Base-by-base conservation (phyloP, 805 yeast genomes). In the Ogataea ganodermae region DNA sequence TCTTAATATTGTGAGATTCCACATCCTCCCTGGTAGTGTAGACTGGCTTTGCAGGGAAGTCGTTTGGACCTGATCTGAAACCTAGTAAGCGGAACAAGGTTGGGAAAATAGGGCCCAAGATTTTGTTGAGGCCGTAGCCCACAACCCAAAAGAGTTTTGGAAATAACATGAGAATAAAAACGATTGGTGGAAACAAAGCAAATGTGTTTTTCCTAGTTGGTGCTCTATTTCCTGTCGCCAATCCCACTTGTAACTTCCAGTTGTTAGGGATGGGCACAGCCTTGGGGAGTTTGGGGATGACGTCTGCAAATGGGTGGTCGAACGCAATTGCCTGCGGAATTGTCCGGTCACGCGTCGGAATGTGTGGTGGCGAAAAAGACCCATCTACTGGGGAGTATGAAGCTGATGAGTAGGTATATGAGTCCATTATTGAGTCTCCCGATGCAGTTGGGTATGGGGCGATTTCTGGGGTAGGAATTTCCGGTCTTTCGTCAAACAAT, bases 91-190 rank as follows among this genome's bases (percentile, higher is more conserved):
- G 57, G 31, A 61, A 63, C 16, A 65, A 44, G 17, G 48, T 56
- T 2, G 78, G 77, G 42, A 71, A 67, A 2, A 68, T 24, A n/a
- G 60, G 57, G 3, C 66, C 65, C 13, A 74, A 44, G 1, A 72
- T 3, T 12, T 53, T 63, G n/a, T 64, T 62, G 4, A 75, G 45
- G 1, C 79, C 72, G 9, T 71, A 58, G 1, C 79, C 57, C 7
- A 79, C 44, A 8, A 70, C 67, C 40, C 79, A 66, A 7, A 80
- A 40, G 1, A 81, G 55, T 46, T 71, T 75, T 10, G 90, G 91
- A 9, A 85, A 63, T 6, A 84, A 51, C 60, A 83, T 62, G 2
- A 85, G 55, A 1, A 83, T 59, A 43, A 83, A 68, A 56, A 84
- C 59, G 6, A 81, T 45, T 2, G 83, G 76, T 12, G 66, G 56